Evolutionary conservation across 1,284 basidiomycete species (phyloP).

Genomic region (Takashimella tepidaria): DNA sequence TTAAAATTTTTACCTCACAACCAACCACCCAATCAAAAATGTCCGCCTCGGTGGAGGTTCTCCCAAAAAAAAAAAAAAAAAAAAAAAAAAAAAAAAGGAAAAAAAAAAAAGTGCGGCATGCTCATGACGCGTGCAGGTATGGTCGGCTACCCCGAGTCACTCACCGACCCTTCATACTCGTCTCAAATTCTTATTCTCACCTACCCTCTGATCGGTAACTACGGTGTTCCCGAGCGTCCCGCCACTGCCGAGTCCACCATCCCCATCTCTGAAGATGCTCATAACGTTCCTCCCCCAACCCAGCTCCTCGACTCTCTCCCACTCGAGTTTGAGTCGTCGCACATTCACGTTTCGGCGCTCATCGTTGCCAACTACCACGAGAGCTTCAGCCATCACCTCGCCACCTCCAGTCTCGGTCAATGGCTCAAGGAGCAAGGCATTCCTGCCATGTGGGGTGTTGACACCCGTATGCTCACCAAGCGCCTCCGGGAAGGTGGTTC

Average conservation of each 20-base stretch:
- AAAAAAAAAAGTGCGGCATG: no score
- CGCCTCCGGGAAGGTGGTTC: slow-evolving; percentile 90
- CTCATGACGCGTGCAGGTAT: slow-evolving; percentile 63
- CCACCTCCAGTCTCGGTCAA: slow-evolving; percentile 74
- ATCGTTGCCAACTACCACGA: slow-evolving; percentile 92
- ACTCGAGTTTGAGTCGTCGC: slow-evolving; percentile 83
- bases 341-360: slow-evolving; percentile 88
- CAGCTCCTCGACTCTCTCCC: slow-evolving; percentile 60
- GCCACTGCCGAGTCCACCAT: slow-evolving; percentile 45
- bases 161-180: slow-evolving; percentile 98
- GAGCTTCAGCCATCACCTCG: slow-evolving; percentile 93
- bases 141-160: slow-evolving; percentile 98
- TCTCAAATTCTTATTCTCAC: slow-evolving; percentile 97
- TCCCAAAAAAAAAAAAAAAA: neutral
- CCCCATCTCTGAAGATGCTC: slow-evolving; percentile 42
- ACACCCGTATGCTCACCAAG: slow-evolving; percentile 96
- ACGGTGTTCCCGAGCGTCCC: slow-evolving; percentile 85
- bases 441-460: slow-evolving; percentile 93
- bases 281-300: slow-evolving; percentile 40
- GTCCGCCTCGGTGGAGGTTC: no score
- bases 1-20: slow-evolving; percentile 3
- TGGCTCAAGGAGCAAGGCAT: slow-evolving; percentile 96
- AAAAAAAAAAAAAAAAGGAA: no score
- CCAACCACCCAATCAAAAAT: neutral
- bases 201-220: slow-evolving; percentile 95